Base-by-base conservation (phyloP, 345 rosid species). In the Brassica juncea region DNA sequence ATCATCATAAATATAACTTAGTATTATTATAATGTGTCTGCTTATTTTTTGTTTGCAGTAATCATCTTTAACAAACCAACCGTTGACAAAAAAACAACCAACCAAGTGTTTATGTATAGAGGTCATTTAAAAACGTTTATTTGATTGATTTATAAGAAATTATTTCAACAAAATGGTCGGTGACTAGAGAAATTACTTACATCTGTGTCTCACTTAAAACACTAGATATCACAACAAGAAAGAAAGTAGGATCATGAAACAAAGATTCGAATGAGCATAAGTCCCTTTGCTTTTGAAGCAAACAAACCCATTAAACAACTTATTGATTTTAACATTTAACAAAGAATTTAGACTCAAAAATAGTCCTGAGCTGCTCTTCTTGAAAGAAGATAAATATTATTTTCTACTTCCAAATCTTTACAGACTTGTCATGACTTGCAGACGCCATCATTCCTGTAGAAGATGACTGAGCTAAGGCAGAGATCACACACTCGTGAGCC, bases 381-480 rank as follows among this genome's bases (percentile, higher is more conserved):
- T 7, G 3, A 70, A 37, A 42, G 49, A 59, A 35, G 54, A 61
- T 21, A 47, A 6, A 70, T 82, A 63, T 49, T 42, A 30, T 23
- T 23, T 61, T 57, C 73, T 84, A 92, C 78, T 92, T 94, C 99
- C 99, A 92, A 61, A 94, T 90, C 89, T 89, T 92, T 27, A 94
- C 95, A 1, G 94, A 89, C 80, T 91, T 94, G 88, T 92, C 98
- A 63, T 91, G 86, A 77, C 99, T 94, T 6, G 98, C 89, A 8
- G 99, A 90, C 16, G 94, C 99, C 16, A 92, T 80, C 95, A 91
- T 85, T 82, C 94, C 93, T 0, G 90, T 89, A 6, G 81, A 72
- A 0, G 87, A 91, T 0, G 97, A 91, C 73, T 90, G 94, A 1
- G 97, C 90, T 69, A 94, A 75, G 4, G 99, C 87, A 66, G 98